A percentile compares a stretch with the other conserved stretches of the same genome.
Conservation (phyloP, 768 basidiomycete species). For the Mycena metata region DNA sequence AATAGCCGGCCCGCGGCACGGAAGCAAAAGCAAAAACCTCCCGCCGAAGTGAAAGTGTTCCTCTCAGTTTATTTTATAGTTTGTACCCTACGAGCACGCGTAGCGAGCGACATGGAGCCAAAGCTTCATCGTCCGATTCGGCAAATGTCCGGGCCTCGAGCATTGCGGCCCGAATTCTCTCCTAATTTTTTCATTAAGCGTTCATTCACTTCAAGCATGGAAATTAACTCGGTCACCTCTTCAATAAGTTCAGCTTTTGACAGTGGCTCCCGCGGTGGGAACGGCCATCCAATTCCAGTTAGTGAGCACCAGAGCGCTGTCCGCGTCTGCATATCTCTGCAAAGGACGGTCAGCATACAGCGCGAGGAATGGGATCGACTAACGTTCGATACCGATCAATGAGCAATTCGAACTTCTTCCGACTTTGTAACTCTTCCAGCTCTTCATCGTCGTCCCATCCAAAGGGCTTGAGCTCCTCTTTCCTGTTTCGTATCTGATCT, state of each 20-base stretch:
- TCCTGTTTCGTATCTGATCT: constrained; percentile 70
- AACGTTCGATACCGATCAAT: constrained; percentile 70
- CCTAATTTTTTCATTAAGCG: constrained; percentile 30
- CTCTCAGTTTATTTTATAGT: constrained; percentile 39
- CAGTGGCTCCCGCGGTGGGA: constrained; percentile 72
- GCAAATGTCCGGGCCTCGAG: constrained; percentile 67
- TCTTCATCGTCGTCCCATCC: constrained; percentile 83
- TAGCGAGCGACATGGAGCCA: constrained; percentile 69
- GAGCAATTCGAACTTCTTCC: constrained; percentile 71
- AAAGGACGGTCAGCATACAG: constrained; percentile 9
- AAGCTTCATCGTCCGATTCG: constrained; percentile 62
- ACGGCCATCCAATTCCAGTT: constrained; percentile 68
- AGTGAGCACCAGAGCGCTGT: constrained; percentile 76
- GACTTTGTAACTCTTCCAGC: constrained; percentile 66
- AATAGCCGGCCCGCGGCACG: neutral
- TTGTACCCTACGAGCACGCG: constrained; percentile 76
- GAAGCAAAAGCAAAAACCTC: neutral
- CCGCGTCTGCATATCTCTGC: constrained; percentile 76
- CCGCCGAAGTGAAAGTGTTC: neutral
- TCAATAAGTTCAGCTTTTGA: constrained; percentile 79
- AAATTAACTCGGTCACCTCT: constrained; percentile 47
- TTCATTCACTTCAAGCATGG: too few relatives aligned
- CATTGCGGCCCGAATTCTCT: constrained; percentile 72
- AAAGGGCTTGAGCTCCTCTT: constrained; percentile 63
- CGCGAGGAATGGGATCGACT: constrained; percentile 38